Base-by-base conservation (phyloP, 179 eudicot species). In the Sideroxylon spinosum region DNA sequence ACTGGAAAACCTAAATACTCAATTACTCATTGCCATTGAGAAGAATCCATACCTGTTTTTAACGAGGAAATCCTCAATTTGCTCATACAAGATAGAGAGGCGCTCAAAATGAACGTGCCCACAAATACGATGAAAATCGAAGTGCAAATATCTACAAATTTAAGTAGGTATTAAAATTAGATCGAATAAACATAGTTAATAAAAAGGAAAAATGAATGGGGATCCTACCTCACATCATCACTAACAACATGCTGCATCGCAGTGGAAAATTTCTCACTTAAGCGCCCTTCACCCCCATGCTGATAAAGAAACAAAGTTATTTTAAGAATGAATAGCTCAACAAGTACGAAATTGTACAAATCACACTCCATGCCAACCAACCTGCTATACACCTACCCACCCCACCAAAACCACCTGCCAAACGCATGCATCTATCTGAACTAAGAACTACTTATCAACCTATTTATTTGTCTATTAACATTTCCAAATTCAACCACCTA, bases 261-360 rank as follows among this genome's bases (percentile, higher is more conserved):
- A 64, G 72, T 83, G 25, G 88, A 88, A 83, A 84, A 94, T 83
- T 87, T 86, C 86, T 89, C 97, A 82, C 89, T 78, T 67, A 96
- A 88, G 61, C 84, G 90, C 37, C 99, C 99, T 84, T 96, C 99
- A 44, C 92, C 97, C 80, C 99, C 99, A 67, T 88, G 87, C 99
- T 95, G 88, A 72, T 60, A 80, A 84, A 77, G 49, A 68, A 29
- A 56, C 12, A 84, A 76, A 68, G 17, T 26, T 55, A n/a, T 22
- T 49, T 25, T 53, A 10, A 14, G 71, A 62, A 57, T 80, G 59
- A 77, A 57, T n/a, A 37, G n/a, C 10, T 56, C 48, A 66, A 20
- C 73, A 68, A 37, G 29, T 19, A 55, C 26, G 63, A 76, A 73
- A 76, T 46, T 74, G 64, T 28, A 71, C 32, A 23, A 44, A 65